Base-by-base conservation (phyloP, 371 early-diverging fungal species). In the Batrachochytrium dendrobatidis region DNA sequence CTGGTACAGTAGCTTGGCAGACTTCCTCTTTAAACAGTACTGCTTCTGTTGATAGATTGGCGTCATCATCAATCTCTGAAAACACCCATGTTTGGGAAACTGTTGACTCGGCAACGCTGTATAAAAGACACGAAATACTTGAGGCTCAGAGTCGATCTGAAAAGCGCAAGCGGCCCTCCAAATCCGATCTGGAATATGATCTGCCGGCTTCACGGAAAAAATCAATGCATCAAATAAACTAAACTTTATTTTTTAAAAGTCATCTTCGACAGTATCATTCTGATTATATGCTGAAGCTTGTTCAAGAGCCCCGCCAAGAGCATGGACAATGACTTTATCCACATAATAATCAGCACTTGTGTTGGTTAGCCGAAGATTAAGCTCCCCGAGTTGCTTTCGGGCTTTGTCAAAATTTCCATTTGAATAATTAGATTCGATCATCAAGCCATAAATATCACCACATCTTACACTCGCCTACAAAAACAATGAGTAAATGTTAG, bases 371-470 rank as follows among this genome's bases (percentile, higher is more conserved):
- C 69, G 20, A 18, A 31, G 15, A 33, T 61, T 65, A 64, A 77
- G 62, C 20, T 48, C 20, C 1, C 46, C 33, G 15, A 74, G 35
- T 24, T 74, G 31, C 10, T 68, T 61, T 3, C 31, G 33, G 4
- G 78, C 73, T 34, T 59, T 56, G 0, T 61, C 60, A 35, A 62
- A 34, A 26, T 73, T 53, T 20, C 78, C 78, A 34, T 52, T 59
- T 0, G 58, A 52, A 34, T 53, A 69, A 51, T 66, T 62, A 17
- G 66, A 50, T 43, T 78, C 75, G 49, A 80, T 69, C 64, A 80
- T 53, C 17, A 79, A 62, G 12, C 69, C 81, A 51, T 63, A 80
- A n/a, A 80, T 74, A 58, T 80, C 81, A 3, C 81, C 79, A 6
- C 58, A 39, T 15, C 80, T 61, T 1, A 79, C 66, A 12, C 63